These are phyloP conservation scores for Naganishia vaughanmartiniae DNA, from an alignment of 768 basidiomycete genomes.

Conservation along the genomic window DNA sequence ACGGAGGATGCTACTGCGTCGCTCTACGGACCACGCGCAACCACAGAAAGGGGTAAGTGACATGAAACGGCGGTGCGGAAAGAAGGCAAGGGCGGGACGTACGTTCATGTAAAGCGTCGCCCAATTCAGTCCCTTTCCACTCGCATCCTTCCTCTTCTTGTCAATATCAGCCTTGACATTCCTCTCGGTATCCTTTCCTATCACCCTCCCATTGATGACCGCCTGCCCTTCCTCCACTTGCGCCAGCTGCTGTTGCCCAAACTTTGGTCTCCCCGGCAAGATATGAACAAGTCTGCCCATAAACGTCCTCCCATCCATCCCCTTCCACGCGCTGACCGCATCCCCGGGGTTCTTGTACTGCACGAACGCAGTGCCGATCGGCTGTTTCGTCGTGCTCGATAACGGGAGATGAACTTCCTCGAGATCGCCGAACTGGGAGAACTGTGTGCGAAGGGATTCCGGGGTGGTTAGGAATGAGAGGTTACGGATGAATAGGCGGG, in stretches of 20 bases:
- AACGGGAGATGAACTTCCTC: conserved; percentile 66
- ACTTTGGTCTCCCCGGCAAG: conserved; percentile 58
- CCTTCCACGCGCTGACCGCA: conserved; percentile 70
- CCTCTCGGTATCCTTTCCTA: conserved; percentile 44
- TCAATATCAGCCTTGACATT: conserved; percentile 45
- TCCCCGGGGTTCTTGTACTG: conserved; percentile 56
- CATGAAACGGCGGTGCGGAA: no score
- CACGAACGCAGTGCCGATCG: conserved; percentile 67
- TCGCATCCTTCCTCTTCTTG: conserved; percentile 49
- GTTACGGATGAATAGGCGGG: conserved; percentile 89
- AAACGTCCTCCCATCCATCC: conserved; percentile 77
- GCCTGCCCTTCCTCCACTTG: conserved; percentile 32
- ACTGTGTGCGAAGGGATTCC: conserved; percentile 65
- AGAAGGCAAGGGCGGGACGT: background rate
- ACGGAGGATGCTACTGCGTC: conserved; percentile 91
- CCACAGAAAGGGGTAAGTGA: no score
- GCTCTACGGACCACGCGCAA: conserved; percentile 54
- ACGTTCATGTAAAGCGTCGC: conserved; percentile 88
- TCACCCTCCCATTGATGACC: conserved; percentile 36
- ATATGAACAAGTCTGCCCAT: conserved; percentile 90
- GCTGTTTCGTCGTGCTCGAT: conserved; percentile 55
- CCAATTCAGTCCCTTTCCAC: conserved; percentile 46
- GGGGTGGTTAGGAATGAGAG: conserved; percentile 80
- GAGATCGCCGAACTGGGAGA: conserved; percentile 68
- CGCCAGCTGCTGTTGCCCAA: conserved; percentile 34